Evolutionary conservation across 2,329 filamentous ascomycete species (phyloP).

Genomic region (Myriosclerotinia duriaeana): DNA sequence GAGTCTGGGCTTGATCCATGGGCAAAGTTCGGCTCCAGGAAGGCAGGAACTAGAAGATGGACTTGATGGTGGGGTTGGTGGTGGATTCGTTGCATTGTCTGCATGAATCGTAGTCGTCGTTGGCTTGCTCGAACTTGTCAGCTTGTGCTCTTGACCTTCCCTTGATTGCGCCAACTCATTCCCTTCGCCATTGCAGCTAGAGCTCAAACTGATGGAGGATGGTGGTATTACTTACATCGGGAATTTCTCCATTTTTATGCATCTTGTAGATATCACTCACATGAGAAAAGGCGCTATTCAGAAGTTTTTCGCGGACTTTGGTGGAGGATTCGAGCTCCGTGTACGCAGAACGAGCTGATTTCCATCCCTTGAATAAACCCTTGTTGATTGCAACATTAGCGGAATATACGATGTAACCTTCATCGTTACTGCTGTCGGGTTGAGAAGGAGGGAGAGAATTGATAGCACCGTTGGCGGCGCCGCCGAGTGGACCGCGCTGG

Average conservation of each 20-base stretch:
- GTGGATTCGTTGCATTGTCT: not conserved
- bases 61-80: not conserved
- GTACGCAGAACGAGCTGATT: no score
- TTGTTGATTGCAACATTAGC: no score
- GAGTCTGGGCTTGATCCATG: not conserved
- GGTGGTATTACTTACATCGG: not conserved
- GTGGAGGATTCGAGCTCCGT: no score
- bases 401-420: no score
- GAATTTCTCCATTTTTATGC: no score
- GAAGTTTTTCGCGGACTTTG: no score
- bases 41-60: not conserved
- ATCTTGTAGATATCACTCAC: no score
- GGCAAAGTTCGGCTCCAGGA: not conserved
- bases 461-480: not conserved
- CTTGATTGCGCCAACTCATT: not conserved
- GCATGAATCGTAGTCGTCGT: not conserved
- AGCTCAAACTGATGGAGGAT: not conserved
- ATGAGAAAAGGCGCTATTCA: no score
- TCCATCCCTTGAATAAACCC: no score
- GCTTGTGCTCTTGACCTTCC: not conserved
- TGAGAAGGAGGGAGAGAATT: rapidly evolving
- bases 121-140: not conserved
- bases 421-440: no score
- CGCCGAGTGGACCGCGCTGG: not conserved
- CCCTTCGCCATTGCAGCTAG: not conserved